These are phyloP conservation scores for Heliosperma pusillum DNA, from an alignment of 148 eudicot genomes.

Conservation along the genomic window DNA sequence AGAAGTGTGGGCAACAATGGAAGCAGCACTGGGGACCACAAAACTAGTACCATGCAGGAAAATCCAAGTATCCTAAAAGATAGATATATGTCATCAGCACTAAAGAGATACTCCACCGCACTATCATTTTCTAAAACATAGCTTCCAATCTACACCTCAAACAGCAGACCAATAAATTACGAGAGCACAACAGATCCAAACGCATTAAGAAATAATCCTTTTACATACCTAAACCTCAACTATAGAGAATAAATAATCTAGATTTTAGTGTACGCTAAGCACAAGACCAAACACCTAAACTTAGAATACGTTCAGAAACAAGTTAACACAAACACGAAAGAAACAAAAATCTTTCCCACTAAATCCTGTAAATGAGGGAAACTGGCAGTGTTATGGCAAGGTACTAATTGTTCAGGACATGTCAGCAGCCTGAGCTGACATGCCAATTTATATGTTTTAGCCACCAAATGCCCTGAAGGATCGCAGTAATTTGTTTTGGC, in stretches of 20 bases:
- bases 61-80: conserved; percentile 72
- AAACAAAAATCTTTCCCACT: background rate
- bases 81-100: conserved; percentile 7
- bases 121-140: background rate
- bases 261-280: background rate
- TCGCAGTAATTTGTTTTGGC: background rate
- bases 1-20: conserved; percentile 82
- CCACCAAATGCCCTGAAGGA: background rate
- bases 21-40: conserved; percentile 86
- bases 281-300: conserved; percentile 4
- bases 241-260: background rate
- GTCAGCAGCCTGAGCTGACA: background rate
- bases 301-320: background rate
- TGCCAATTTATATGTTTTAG: background rate
- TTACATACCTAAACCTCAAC: background rate
- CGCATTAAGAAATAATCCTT: background rate
- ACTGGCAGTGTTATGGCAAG: background rate
- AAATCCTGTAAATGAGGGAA: background rate
- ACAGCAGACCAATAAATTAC: background rate
- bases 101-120: background rate
- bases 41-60: conserved; percentile 71
- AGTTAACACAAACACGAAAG: too few species aligned
- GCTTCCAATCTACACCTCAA: too few species aligned
- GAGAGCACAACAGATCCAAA: background rate
- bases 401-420: background rate